Conservation (phyloP, 139 green algal genomes). For the Coccomyxa sp. region DNA sequence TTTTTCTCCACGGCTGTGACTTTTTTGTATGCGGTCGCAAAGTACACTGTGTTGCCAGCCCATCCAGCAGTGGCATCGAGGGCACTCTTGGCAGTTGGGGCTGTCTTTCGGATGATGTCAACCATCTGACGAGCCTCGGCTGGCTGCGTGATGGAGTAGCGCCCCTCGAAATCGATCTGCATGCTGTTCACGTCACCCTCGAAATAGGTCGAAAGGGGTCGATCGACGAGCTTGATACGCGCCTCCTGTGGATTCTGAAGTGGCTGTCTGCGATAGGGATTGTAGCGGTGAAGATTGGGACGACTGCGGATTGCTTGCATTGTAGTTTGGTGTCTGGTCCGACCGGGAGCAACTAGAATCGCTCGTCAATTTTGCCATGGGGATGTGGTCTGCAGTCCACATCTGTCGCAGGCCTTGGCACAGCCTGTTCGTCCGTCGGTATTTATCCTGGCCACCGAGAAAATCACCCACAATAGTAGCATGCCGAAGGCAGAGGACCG, state of each 20-base stretch:
- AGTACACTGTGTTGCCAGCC: background rate
- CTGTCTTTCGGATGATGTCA: background rate
- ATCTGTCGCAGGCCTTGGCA: background rate
- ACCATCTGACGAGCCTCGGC: background rate
- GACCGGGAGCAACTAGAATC: background rate
- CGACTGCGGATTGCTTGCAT: background rate
- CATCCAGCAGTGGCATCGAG: background rate
- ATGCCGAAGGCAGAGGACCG: background rate
- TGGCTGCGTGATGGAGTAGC: background rate
- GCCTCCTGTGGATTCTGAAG: background rate
- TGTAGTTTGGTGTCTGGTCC: background rate
- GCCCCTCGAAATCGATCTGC: background rate
- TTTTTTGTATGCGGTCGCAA: background rate
- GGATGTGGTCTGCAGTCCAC: background rate
- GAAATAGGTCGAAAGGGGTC: background rate
- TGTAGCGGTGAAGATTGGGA: background rate
- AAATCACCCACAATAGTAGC: background rate
- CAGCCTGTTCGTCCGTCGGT: background rate
- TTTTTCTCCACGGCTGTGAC: background rate
- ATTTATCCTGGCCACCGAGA: background rate
- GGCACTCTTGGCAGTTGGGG: background rate
- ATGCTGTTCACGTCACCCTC: background rate
- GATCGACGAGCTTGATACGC: background rate
- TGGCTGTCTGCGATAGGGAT: background rate
- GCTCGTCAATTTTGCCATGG: background rate